Evolutionary conservation across 192 early-diverging fungal species (phyloP).

Genomic region (Piromyces finnis): DNA sequence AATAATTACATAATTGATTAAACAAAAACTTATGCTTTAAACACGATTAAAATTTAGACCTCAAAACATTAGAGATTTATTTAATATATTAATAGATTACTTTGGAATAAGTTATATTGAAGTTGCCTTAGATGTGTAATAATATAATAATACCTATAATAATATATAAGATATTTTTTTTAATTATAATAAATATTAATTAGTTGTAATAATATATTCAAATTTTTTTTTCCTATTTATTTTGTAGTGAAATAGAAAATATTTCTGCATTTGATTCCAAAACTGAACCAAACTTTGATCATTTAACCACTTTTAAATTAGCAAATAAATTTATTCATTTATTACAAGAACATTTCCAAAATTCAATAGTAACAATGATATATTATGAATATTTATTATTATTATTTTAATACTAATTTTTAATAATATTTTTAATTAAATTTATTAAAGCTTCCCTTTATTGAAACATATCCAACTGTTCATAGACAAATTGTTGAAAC

Average conservation of each 20-base stretch:
- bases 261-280: conserved; percentile 22
- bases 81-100: conserved; percentile 53
- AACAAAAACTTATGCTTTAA: no score
- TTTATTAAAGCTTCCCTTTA: conserved; percentile 35
- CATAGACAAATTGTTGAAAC: conserved; percentile 70
- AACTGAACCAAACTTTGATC: conserved; percentile 42
- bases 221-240: no score
- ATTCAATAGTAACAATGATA: conserved; percentile 28
- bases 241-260: conserved; percentile 41
- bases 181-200: no score
- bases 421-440: no score
- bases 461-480: conserved; percentile 44
- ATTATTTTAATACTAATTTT: no score
- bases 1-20: no score
- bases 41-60: conserved; percentile 27
- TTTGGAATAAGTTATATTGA: conserved; percentile 73
- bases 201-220: no score
- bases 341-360: conserved; percentile 67
- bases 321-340: conserved; percentile 54
- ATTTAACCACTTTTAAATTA: conserved; percentile 41
- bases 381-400: no score
- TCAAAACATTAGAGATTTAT: conserved; percentile 42
- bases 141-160: no score
- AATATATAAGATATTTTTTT: no score
- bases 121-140: conserved; percentile 58